These are phyloP conservation scores for Mycena sanguinolenta DNA, from an alignment of 768 basidiomycete genomes.

Conservation along the genomic window DNA sequence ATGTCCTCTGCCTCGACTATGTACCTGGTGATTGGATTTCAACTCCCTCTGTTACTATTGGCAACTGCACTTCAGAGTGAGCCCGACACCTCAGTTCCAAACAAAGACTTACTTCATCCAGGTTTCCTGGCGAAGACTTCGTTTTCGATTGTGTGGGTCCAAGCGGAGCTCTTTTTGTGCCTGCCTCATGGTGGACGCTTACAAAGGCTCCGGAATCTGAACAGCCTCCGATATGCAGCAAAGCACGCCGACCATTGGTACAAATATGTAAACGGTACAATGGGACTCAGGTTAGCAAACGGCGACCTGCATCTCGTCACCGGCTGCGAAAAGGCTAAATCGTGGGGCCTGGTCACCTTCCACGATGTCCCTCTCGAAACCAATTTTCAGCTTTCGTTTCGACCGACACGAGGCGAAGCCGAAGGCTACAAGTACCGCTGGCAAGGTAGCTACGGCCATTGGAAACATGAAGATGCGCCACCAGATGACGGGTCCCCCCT, in stretches of 20 bases:
- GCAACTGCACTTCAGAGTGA: not conserved
- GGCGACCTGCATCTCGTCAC: constrained; percentile 39
- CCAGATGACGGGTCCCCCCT: not conserved
- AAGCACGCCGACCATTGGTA: constrained; percentile 36
- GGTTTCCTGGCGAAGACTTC: constrained; percentile 24
- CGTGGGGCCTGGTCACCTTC: constrained; percentile 33
- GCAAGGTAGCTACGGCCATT: not conserved
- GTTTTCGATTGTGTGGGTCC: constrained; percentile 12
- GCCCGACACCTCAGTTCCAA: not conserved
- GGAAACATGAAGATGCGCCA: not conserved
- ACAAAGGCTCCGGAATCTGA: constrained; percentile 14
- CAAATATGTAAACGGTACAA: constrained; percentile 19
- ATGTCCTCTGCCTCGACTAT: not conserved
- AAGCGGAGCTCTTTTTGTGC: constrained; percentile 32
- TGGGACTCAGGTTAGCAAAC: constrained; percentile 27
- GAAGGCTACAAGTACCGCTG: constrained; percentile 13
- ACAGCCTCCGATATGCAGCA: constrained; percentile 29
- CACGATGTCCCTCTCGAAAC: not conserved
- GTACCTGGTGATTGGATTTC: constrained; percentile 6
- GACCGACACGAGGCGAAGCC: not conserved
- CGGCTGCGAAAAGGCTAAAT: constrained; percentile 34
- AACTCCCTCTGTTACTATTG: not conserved
- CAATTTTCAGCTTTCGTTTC: constrained; percentile 16
- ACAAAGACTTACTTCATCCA: not conserved
- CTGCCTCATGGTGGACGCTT: constrained; percentile 33